Base-by-base conservation (phyloP, 208 protist genomes). In the Herpetomonas samuelpessoai region DNA sequence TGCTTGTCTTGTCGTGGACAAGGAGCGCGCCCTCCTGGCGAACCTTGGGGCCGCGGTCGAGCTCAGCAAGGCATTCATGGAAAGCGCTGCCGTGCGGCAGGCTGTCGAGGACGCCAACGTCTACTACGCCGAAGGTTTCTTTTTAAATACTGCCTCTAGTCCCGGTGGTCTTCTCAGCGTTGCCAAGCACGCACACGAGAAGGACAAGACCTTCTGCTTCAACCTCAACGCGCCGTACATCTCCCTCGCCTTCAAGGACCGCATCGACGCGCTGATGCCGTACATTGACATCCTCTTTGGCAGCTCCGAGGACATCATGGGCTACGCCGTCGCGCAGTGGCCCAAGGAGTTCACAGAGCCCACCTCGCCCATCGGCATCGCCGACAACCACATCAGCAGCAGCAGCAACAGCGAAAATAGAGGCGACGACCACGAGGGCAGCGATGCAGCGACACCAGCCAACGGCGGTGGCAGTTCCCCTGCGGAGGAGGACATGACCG, bases 161-260 rank as follows among this genome's bases (percentile, higher is more conserved):
- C 86, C 92, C 2, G 65, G 88, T n/a, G 86, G 83, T 65, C 71
- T 84, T n/a, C 74, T 72, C 41, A 81, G 35, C 4, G 68, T 91
- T 35, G 87, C 79, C 41, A 72, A 95, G 66, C 93, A 98, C 66
- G 83, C 86, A 19, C 62, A 81, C 39, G 69, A 88, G 54, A 73
- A 74, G 44, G 81, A 89, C 58, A 98, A 99, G 80, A 65, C 92
- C 28, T 96, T 97, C 65, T 83, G 71, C 48, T 88, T 98, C 69
- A 98, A 98, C 87, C 71, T 98, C 7, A 88, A 87, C 44, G 98
- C 98, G 9, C 95, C 95, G 46, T 99, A 98, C 80, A 68, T 99
- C 52, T 70, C 77, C 65, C 51, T 85, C 25, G 83, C 97, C 50
- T 98, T 98, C 73, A 79, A 82, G 47, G 86, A 91, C 16, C 68